Evolutionary conservation across 176 grass and related monocot species (phyloP).

Genomic region (Cymbopogon citratus): DNA sequence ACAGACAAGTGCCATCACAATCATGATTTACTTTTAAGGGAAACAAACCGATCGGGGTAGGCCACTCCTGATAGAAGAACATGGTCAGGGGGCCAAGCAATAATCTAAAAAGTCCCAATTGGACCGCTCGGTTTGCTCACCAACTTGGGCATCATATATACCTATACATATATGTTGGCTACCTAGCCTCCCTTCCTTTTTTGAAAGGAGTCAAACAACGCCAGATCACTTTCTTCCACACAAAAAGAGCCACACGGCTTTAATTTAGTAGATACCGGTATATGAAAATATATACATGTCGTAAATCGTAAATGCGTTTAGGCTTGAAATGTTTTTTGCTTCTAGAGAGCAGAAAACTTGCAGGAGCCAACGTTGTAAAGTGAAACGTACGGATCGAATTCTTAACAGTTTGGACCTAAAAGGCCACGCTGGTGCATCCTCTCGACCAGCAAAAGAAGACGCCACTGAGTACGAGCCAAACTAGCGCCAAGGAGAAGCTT

Average conservation of each 20-base stretch:
- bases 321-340: background rate
- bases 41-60: slow-evolving; percentile 19
- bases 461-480: slow-evolving; percentile 1
- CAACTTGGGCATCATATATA: slow-evolving; percentile 21
- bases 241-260: too few relatives aligned
- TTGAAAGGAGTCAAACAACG: background rate
- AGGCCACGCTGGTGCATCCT: background rate
- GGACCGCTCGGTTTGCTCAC: slow-evolving; percentile 40
- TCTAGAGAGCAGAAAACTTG: slow-evolving; percentile 8
- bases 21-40: slow-evolving; percentile 40
- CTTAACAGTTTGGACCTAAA: slow-evolving; percentile 47
- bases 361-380: slow-evolving; percentile 1
- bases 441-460: too few relatives aligned
- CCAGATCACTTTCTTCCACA: too few relatives aligned
- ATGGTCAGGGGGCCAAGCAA: slow-evolving; percentile 11
- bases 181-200: background rate
- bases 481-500: slow-evolving; percentile 33
- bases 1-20: background rate
- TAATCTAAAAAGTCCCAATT: background rate
- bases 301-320: background rate
- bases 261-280: too few relatives aligned
- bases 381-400: slow-evolving; percentile 10
- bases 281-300: too few relatives aligned
- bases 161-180: slow-evolving; percentile 34
- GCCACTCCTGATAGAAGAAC: slow-evolving; percentile 2